phyloP scores from a whole-genome alignment of 2,329 filamentous ascomycete species.

The Aspergillus sergii region DNA sequence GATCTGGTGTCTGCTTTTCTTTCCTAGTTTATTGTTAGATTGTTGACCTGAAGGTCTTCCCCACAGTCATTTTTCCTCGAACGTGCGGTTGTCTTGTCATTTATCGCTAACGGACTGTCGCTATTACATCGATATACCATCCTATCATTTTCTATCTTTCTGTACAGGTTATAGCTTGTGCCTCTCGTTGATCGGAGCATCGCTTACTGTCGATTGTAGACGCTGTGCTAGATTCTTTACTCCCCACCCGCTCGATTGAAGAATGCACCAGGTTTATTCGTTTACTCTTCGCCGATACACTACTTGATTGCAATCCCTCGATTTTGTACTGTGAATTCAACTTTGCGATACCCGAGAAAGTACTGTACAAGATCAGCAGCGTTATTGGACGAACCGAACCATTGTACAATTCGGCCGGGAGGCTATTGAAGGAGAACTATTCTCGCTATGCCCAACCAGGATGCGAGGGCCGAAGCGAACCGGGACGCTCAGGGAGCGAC shows the following conservation, averaged over 20 bases:
- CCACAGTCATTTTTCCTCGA: constrained; percentile 7
- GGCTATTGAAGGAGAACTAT: background rate
- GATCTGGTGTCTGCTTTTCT: constrained; percentile 1
- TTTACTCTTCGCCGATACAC: background rate
- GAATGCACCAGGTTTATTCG: background rate
- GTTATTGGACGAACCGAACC: background rate
- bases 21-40: background rate
- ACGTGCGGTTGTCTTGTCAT: background rate
- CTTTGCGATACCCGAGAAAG: background rate
- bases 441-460: constrained; percentile 21
- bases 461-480: constrained; percentile 17
- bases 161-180: background rate
- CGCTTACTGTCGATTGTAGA: background rate
- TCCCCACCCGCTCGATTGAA: background rate
- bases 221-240: background rate
- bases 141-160: background rate
- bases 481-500: constrained; percentile 13
- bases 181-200: background rate
- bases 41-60: background rate
- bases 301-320: background rate
- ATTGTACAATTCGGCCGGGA: background rate
- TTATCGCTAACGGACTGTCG: background rate
- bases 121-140: background rate
- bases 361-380: background rate
- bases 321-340: background rate